Conservation (phyloP, 148 eudicot species). For the Rhododendron henanense region DNA sequence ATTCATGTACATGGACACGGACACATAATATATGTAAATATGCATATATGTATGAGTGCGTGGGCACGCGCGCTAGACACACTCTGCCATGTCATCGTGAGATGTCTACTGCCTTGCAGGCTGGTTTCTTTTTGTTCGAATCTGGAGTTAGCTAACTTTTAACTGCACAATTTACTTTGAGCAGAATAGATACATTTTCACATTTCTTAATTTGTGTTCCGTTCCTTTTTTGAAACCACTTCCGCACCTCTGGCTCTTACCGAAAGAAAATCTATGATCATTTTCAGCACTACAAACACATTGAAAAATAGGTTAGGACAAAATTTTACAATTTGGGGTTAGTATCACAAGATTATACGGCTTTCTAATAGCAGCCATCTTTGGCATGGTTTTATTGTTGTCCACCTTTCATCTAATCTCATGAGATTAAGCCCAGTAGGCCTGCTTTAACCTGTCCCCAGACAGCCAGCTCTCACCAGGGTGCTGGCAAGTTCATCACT, state of each 20-base stretch:
- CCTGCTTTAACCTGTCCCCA: background rate
- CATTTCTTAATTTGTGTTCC: background rate
- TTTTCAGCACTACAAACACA: background rate
- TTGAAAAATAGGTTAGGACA: background rate
- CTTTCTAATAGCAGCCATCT: background rate
- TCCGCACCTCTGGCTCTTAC: background rate
- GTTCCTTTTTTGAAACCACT: background rate
- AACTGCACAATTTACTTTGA: background rate
- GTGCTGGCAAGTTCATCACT: too few species aligned
- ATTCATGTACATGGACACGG: background rate
- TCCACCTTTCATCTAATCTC: background rate
- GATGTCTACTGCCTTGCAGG: background rate
- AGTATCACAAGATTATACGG: background rate
- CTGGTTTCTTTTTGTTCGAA: background rate
- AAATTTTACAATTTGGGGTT: background rate
- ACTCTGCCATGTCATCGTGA: background rate
- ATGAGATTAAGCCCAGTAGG: background rate
- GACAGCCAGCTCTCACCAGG: too few species aligned
- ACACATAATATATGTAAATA: too few species aligned
- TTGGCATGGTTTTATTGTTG: background rate
- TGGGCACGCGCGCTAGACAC: background rate
- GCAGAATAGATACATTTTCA: background rate
- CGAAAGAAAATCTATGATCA: background rate
- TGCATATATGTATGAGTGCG: too few species aligned
- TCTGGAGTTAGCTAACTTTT: background rate